phyloP scores from a whole-genome alignment of 345 rosid genomes.

The Geranium brycei region DNA sequence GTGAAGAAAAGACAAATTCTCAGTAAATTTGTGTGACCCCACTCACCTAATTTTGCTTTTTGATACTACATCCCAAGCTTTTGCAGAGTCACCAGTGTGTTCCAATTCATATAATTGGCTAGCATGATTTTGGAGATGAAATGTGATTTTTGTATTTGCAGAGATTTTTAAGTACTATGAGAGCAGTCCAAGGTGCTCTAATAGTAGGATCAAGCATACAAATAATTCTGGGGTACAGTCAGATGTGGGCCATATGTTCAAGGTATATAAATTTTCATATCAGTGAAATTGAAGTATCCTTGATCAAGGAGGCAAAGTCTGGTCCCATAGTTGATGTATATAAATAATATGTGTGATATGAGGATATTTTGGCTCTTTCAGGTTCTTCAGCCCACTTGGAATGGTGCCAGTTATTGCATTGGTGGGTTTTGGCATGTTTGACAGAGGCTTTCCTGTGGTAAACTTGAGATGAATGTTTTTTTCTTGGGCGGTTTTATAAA shows the following conservation, averaged over 20 bases:
- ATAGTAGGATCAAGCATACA: conserved; percentile 94
- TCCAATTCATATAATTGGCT: neutral
- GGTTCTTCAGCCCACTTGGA: conserved; percentile 96
- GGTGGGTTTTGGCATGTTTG: conserved; percentile 87
- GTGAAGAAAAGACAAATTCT: neutral
- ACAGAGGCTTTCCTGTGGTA: conserved; percentile 96
- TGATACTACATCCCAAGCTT: neutral
- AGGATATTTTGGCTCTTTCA: conserved; percentile 15
- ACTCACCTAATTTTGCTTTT: neutral
- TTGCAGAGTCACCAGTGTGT: neutral
- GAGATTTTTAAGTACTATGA: conserved; percentile 89
- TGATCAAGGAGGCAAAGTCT: conserved; percentile 1
- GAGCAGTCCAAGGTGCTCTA: conserved; percentile 95
- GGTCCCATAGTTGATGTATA: neutral
- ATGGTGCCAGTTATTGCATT: conserved; percentile 95
- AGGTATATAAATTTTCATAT: conserved; percentile 33
- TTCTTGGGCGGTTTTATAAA: neutral
- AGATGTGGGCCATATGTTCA: conserved; percentile 89
- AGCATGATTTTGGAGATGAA: neutral
- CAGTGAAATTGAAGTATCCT: neutral
- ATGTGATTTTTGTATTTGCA: conserved; percentile 14
- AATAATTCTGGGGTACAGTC: conserved; percentile 89
- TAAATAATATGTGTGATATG: neutral
- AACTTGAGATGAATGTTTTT: neutral
- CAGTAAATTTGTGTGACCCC: neutral